These are phyloP conservation scores for Nemania abortiva DNA, from an alignment of 2,329 filamentous ascomycete genomes.

Conservation along the genomic window DNA sequence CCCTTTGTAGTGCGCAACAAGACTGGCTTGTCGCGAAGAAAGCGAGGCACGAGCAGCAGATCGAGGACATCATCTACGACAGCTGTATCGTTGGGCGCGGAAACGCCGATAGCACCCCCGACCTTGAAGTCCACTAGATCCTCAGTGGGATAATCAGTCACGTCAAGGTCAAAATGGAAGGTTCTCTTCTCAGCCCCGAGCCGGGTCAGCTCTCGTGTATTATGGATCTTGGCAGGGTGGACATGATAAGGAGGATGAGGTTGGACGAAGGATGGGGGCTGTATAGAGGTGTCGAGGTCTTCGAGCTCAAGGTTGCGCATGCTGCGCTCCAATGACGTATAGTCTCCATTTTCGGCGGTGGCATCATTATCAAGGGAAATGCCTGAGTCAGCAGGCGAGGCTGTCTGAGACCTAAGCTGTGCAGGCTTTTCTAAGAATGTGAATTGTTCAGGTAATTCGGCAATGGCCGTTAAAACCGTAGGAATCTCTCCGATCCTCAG, in stretches of 20 bases:
- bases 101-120: conserved; percentile 93
- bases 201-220: conserved; percentile 86
- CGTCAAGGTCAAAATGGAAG: conserved; percentile 96
- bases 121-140: conserved; percentile 93
- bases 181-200: conserved; percentile 94
- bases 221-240: conserved; percentile 87
- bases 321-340: conserved; percentile 37
- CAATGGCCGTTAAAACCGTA: conserved; percentile 76
- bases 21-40: conserved; percentile 85
- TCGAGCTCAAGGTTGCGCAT: conserved; percentile 54
- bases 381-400: conserved; percentile 64
- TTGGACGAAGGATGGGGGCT: conserved; percentile 90
- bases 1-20: conserved; percentile 82
- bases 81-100: conserved; percentile 83
- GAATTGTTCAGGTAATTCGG: conserved; percentile 79
- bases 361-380: conserved; percentile 58
- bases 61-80: conserved; percentile 89
- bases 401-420: conserved; percentile 53
- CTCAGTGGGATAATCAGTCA: conserved; percentile 92
- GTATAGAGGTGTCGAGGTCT: conserved; percentile 68
- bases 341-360: conserved; percentile 54
- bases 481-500: conserved; percentile 82
- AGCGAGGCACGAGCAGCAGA: conserved; percentile 81
- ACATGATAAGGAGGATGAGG: conserved; percentile 95
- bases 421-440: conserved; percentile 74